Evolutionary conservation across 768 basidiomycete species (phyloP).

Genomic region (Tricholoma sp.): DNA sequence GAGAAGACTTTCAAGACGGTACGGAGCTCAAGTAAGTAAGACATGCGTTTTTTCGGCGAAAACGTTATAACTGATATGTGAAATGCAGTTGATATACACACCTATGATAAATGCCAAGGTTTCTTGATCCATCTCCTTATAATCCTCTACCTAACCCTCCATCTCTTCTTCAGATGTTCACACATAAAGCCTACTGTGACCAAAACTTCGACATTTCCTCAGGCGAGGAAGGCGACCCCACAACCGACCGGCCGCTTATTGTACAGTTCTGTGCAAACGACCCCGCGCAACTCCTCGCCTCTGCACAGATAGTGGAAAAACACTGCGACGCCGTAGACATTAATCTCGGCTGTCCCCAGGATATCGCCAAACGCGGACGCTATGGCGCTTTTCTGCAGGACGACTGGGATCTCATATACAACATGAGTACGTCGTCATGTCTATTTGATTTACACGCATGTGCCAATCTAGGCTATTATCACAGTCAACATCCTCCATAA

Average conservation of each 20-base stretch:
- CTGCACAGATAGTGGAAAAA: conserved; percentile 71
- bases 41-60: neutral
- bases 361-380: conserved; percentile 81
- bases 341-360: conserved; percentile 93
- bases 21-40: conserved; percentile 68
- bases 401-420: conserved; percentile 86
- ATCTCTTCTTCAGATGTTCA: conserved; percentile 50
- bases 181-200: conserved; percentile 52
- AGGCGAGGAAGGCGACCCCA: conserved; percentile 79
- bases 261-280: conserved; percentile 95
- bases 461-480: neutral
- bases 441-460: neutral
- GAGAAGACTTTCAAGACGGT: conserved; percentile 75
- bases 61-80: neutral
- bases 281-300: conserved; percentile 66
- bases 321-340: conserved; percentile 93
- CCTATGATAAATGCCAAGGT: conserved; percentile 98
- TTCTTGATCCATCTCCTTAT: neutral
- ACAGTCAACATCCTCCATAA: conserved; percentile 82
- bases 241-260: conserved; percentile 76
- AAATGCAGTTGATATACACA: conserved; percentile 77
- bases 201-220: conserved; percentile 61
- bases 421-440: conserved; percentile 51
- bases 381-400: conserved; percentile 94
- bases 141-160: neutral